These are phyloP conservation scores for Vitis hybrid DNA, from an alignment of 177 flowering plant species.

Conservation along the genomic window DNA sequence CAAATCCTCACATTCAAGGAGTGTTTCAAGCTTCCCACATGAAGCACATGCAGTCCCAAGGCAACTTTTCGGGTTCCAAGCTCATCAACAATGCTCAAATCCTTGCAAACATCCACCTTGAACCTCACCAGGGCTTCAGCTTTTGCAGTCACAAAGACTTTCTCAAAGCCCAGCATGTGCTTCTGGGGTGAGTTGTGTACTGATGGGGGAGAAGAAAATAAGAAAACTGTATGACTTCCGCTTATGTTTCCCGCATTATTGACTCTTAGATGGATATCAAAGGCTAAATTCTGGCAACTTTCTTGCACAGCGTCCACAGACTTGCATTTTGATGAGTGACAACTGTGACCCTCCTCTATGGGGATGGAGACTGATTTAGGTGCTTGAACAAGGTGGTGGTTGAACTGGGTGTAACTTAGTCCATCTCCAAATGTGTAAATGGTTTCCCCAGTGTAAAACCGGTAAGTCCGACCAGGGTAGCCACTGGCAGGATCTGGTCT, in stretches of 20 bases:
- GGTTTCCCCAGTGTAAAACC: conserved; percentile 81
- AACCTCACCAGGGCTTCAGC: conserved; percentile 52
- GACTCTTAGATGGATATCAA: conserved; percentile 67
- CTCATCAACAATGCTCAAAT: conserved; percentile 85
- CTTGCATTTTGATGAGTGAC: conserved; percentile 57
- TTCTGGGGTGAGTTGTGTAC: conserved; percentile 77
- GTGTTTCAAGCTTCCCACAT: conserved; percentile 76
- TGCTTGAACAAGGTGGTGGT: conserved; percentile 63
- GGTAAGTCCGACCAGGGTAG: conserved; percentile 85
- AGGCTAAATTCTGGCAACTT: conserved; percentile 47
- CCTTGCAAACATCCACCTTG: conserved; percentile 83
- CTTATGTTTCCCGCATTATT: conserved; percentile 52
- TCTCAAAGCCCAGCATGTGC: conserved; percentile 87
- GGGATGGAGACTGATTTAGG: conserved; percentile 60
- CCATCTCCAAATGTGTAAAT: conserved; percentile 87
- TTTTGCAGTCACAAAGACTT: conserved; percentile 45
- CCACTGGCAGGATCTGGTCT: conserved; percentile 75
- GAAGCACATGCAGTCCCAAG: conserved; percentile 74
- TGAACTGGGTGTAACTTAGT: conserved; percentile 62
- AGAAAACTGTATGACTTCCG: conserved; percentile 75
- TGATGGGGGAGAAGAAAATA: conserved; percentile 70
- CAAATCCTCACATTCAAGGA: conserved; percentile 59
- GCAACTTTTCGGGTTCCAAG: conserved; percentile 67
- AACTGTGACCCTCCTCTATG: conserved; percentile 57
- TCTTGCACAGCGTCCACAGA: conserved; percentile 51